These are phyloP conservation scores for Hypoxylon perforatum DNA, from an alignment of 495 filamentous ascomycete genomes.

Conservation along the genomic window DNA sequence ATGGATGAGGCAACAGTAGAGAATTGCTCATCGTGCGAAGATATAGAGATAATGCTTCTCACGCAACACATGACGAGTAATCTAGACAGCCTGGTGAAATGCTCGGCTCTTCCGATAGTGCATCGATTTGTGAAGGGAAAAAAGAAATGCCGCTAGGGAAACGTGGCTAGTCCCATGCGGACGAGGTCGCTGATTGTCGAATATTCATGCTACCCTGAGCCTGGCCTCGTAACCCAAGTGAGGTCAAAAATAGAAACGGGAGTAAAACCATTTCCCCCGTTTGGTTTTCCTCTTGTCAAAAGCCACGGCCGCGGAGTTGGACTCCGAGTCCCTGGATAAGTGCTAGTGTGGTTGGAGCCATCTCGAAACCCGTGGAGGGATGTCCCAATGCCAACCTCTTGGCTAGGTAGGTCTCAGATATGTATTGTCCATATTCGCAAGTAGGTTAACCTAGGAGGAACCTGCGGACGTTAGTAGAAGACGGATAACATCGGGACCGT, in stretches of 20 bases:
- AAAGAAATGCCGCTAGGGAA: no score
- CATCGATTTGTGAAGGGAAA: no score
- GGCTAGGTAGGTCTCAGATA: slow-evolving; percentile 15
- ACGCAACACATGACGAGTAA: no score
- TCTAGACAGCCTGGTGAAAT: no score
- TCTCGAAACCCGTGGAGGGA: slow-evolving; percentile 14
- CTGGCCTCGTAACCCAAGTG: slow-evolving; percentile 12
- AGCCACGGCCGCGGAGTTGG: slow-evolving; percentile 17
- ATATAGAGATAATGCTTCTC: no score
- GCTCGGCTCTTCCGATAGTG: no score
- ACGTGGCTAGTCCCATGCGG: background rate
- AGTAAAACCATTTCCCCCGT: background rate
- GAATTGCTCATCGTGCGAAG: no score
- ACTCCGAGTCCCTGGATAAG: slow-evolving; percentile 25
- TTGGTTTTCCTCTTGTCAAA: background rate
- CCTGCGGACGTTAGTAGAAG: slow-evolving; percentile 6
- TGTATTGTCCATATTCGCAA: no score
- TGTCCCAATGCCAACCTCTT: slow-evolving; percentile 2
- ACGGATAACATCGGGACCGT: slow-evolving; percentile 31
- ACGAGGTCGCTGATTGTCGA: background rate
- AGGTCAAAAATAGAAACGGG: slow-evolving; percentile 28
- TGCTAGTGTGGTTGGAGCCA: slow-evolving; percentile 11
- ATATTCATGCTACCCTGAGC: background rate
- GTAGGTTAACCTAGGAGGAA: no score
- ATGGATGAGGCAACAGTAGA: no score